These are phyloP conservation scores for Lactifluus rugatus DNA, from an alignment of 768 basidiomycete genomes.

Conservation along the genomic window DNA sequence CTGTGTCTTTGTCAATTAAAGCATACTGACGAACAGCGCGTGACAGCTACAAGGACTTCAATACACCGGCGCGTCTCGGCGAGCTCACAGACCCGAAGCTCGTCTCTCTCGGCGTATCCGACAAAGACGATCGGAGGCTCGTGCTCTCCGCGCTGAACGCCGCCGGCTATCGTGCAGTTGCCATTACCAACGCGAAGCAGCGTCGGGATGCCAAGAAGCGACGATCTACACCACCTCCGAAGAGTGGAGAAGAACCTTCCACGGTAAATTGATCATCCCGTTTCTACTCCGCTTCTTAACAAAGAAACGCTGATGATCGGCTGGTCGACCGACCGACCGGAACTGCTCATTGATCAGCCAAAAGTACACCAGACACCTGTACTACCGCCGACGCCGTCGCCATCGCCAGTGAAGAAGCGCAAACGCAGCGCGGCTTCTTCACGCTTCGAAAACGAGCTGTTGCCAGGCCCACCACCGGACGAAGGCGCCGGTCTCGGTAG, in stretches of 20 bases:
- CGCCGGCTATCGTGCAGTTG: slow-evolving; percentile 42
- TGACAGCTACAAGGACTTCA: slow-evolving; percentile 59
- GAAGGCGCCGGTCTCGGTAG: slow-evolving; percentile 43
- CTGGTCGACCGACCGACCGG: neutral
- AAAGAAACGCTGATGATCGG: too few relatives aligned
- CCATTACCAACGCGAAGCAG: slow-evolving; percentile 6
- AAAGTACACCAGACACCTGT: neutral
- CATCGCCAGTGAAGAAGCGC: slow-evolving; percentile 41
- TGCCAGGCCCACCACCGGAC: slow-evolving; percentile 43
- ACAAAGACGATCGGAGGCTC: slow-evolving; percentile 54
- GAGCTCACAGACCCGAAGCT: slow-evolving; percentile 54
- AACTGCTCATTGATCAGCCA: neutral
- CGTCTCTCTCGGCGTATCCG: slow-evolving; percentile 44
- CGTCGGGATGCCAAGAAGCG: slow-evolving; percentile 19
- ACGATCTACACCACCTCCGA: neutral
- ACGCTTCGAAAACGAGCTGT: slow-evolving; percentile 38
- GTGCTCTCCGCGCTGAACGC: slow-evolving; percentile 52
- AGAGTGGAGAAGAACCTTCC: slow-evolving; percentile 3
- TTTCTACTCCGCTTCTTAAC: too few relatives aligned
- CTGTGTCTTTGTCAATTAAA: neutral
- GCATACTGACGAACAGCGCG: neutral
- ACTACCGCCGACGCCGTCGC: neutral
- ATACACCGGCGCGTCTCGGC: slow-evolving; percentile 47
- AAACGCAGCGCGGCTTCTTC: slow-evolving; percentile 33
- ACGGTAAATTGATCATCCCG: neutral